Percentiles rank a stretch among this genome's conserved stretches.
These are phyloP conservation scores for Tulasnella sp. DNA, from an alignment of 768 basidiomycete species.

Conservation along the genomic window DNA sequence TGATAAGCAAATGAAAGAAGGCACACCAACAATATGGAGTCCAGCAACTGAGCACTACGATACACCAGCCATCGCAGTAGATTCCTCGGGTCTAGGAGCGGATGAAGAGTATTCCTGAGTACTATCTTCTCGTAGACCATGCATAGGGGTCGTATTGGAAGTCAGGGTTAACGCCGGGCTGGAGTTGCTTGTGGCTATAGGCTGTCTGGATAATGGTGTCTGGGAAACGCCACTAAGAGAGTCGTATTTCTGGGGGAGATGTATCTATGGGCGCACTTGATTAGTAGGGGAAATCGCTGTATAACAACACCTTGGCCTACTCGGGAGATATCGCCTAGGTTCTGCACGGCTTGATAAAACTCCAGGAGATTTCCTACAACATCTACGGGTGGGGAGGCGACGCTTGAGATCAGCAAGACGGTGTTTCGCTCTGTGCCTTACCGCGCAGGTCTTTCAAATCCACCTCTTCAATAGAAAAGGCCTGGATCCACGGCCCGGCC, in stretches of 20 bases:
- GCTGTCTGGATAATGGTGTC: neutral
- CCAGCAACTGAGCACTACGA: too few species aligned
- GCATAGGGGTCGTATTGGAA: conserved; percentile 12
- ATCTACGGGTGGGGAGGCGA: conserved; percentile 32
- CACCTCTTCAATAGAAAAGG: conserved; percentile 35
- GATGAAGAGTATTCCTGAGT: neutral
- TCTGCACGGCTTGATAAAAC: conserved; percentile 39
- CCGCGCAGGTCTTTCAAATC: conserved; percentile 55
- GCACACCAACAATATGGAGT: too few species aligned
- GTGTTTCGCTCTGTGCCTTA: conserved; percentile 25
- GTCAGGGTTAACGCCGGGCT: conserved; percentile 10
- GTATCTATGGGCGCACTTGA: conserved; percentile 21
- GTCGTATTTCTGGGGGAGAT: conserved; percentile 21
- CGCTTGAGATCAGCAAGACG: neutral
- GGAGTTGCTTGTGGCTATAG: conserved; percentile 11
- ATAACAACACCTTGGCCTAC: conserved; percentile 39
- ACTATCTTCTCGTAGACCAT: conserved; percentile 6
- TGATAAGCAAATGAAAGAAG: too few species aligned
- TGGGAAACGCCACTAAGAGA: conserved; percentile 22
- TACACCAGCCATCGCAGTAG: too few species aligned
- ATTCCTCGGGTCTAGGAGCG: too few species aligned
- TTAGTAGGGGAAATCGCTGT: neutral
- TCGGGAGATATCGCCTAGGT: conserved; percentile 33
- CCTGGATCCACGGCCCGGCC: conserved; percentile 6
- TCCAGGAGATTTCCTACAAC: conserved; percentile 56